Base-by-base conservation (phyloP, 2,329 filamentous ascomycete genomes). In the Graphium sp. region DNA sequence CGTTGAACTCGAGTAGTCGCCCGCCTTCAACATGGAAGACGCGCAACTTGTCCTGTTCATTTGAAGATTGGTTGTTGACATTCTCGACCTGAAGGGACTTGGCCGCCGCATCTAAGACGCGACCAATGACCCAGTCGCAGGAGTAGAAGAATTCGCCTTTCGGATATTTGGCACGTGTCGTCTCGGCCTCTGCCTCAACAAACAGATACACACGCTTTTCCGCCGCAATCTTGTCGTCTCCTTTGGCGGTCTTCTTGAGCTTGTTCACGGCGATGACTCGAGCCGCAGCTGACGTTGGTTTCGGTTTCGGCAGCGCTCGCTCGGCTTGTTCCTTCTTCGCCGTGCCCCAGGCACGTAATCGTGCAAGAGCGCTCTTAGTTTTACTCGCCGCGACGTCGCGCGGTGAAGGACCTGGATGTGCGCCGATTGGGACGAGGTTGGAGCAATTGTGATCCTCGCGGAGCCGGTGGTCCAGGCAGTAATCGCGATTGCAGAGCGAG, bases 11-110 rank as follows among this genome's bases (percentile, higher is more conserved):
- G 37, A 98, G 51, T 36, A 98, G 50, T 33, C 83, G 60, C 0
- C 89, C 89, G 0, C 78, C 81, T 46, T 98, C 85, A 1, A 98
- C 81, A 47, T 95, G 85, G 44, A 93, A 98, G 0, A 98, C 73
- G 7, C 89, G 59, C 38, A 98, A 49, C 50, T 78, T 78, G 34
- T 84, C 75, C 46, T 78, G 74, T 55, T 91, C 82, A 9, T 75
- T 66, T 3, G 65, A 67, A 1, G 71, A 74, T 40, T 77, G 64
- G 42, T 91, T 91, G 45, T 92, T 92, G 37, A 87, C 52, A 39
- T 92, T 92, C 43, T 79, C 66, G 7, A 91, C 73, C 53, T 87
- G 80, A 34, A 92, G 48, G 32, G 67, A 66, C 50, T 68, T 74
- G 0, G 83, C 82, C 11, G 82, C 82, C 5, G 74, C 66, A 46